Conservation (phyloP, 441 rosid species). For the Lepidium campestre region DNA sequence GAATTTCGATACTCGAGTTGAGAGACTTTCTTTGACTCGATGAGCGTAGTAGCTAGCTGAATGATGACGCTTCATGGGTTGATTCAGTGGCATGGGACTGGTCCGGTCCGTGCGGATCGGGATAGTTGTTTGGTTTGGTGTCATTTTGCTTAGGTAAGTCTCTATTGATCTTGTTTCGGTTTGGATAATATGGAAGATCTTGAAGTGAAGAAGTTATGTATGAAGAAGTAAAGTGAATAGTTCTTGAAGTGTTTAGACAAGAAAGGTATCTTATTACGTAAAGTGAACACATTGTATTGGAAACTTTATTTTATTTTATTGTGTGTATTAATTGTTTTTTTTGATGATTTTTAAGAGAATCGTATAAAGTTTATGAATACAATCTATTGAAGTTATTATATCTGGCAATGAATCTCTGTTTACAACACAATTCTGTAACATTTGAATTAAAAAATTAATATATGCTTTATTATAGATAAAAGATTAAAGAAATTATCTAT, state of each 20-base stretch:
- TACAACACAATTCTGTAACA: too few relatives aligned
- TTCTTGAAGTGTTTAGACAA: slow-evolving; percentile 32
- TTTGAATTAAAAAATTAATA: too few relatives aligned
- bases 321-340: background rate
- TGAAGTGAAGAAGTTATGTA: slow-evolving; percentile 7
- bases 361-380: slow-evolving; percentile 15
- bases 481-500: too few relatives aligned
- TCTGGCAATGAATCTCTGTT: background rate
- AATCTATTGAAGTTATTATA: background rate
- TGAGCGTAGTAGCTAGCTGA: slow-evolving; percentile 49
- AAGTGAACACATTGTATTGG: slow-evolving; percentile 13
- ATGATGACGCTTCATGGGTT: slow-evolving; percentile 34
- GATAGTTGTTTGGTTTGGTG: slow-evolving; percentile 18
- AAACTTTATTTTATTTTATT: background rate
- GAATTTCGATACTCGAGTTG: slow-evolving; percentile 50
- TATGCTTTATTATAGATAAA: too few relatives aligned
- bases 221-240: slow-evolving; percentile 26
- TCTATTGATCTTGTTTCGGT: background rate
- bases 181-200: background rate
- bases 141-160: slow-evolving; percentile 21
- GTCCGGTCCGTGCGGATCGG: slow-evolving; percentile 35
- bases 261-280: slow-evolving; percentile 42
- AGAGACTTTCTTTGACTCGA: slow-evolving; percentile 62
- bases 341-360: slow-evolving; percentile 6
- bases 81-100: background rate